Evolutionary conservation across 2,329 filamentous ascomycete genomes (phyloP), one percentile per base, ranked within the genome.

Genomic region (Aspergillus japonicus): DNA sequence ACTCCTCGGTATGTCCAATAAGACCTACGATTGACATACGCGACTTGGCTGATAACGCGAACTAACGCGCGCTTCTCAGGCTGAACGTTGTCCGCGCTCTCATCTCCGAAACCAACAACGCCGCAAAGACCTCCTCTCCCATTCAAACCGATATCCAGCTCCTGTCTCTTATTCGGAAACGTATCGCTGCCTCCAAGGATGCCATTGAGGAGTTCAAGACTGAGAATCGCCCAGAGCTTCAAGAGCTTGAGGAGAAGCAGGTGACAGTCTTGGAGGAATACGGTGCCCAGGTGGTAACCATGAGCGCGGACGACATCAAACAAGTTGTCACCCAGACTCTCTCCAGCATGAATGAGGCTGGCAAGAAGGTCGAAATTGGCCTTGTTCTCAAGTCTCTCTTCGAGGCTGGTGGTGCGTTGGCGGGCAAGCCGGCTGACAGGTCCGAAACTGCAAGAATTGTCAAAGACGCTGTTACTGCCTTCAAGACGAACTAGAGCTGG

Each of bases 101-200:
- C 59, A 80, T 82, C 56, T 77, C 80, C 52, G 80, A 82, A 63
- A 77, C 76, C 64, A 81, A 80, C 67, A 81, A 81, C 63, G 74
- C 78, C n/a, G 72, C 75, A 55, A 81, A 81, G 70, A 77, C 77
- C 21, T 63, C 78, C 3, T 73, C 71, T 16, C 80, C 80, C 11
- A 77, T 82, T 23, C 72, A 75, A 58, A 80, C 78, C 26, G 79
- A 82, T 59, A 68, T 80, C 16, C 78, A 81, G 56, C 70, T 82
- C 31, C 67, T 82, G 7, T 71, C 75, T 1, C 65, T 82, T 35
- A 76, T 82, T 35, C 74, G 73, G n/a, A 82, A 81, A 66, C 78
- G 77, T 39, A 67, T 71, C 2, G 64, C 72, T 11, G 73, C 71
- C 8, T 62, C 71, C 7, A 74, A 76, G 56, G 72, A 75, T 14